Conservation (phyloP, 345 rosid genomes). For the Noccaea bulbosa region DNA sequence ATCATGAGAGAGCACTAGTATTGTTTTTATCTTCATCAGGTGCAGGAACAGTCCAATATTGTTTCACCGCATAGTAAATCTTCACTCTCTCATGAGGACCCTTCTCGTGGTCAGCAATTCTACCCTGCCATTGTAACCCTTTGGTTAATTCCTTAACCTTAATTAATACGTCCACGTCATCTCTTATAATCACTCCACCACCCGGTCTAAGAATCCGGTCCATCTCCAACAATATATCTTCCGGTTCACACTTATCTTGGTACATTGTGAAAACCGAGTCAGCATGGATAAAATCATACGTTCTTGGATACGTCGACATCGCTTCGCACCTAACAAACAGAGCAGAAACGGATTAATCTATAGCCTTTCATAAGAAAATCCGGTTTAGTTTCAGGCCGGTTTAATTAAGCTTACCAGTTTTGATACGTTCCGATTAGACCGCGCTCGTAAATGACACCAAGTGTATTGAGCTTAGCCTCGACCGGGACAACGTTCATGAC, state of each 20-base stretch:
- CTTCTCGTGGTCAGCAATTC: constrained; percentile 78
- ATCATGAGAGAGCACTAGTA: constrained; percentile 39
- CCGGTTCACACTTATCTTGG: constrained; percentile 73
- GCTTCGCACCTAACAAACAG: constrained; percentile 55
- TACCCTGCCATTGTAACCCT: constrained; percentile 78
- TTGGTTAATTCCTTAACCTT: constrained; percentile 63
- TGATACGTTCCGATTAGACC: constrained; percentile 95
- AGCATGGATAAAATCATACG: constrained; percentile 88
- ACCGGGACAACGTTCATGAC: constrained; percentile 81
- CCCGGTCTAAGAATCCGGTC: constrained; percentile 87
- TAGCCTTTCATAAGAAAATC: background rate
- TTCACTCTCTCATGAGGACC: constrained; percentile 78
- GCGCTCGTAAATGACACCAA: constrained; percentile 84
- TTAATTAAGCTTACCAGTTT: constrained; percentile 59
- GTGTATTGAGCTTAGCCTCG: constrained; percentile 64
- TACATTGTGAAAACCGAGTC: constrained; percentile 76
- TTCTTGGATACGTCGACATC: constrained; percentile 97
- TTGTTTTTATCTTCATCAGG: constrained; percentile 31
- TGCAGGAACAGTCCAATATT: constrained; percentile 71
- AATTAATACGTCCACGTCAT: constrained; percentile 76
- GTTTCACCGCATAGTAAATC: constrained; percentile 76
- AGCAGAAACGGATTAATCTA: constrained; percentile 6
- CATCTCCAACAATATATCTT: constrained; percentile 78
- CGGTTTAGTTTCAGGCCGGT: constrained; percentile 1
- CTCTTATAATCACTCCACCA: constrained; percentile 81